Conservation (phyloP, 2,329 filamentous ascomycete genomes). For the Apiospora sp. region DNA sequence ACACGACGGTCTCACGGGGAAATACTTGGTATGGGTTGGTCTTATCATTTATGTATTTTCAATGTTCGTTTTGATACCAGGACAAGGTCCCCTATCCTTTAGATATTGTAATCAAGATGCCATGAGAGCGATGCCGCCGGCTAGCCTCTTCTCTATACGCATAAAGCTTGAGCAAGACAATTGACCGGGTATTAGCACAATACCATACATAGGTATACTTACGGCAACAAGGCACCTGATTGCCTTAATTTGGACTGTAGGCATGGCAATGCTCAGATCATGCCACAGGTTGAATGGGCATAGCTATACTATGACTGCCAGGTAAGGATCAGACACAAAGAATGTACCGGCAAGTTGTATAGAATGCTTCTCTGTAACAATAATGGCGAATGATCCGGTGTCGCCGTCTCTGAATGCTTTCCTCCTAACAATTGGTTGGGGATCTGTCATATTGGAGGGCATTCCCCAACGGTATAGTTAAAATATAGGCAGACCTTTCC, state of each 20-base stretch:
- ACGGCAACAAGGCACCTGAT: neutral
- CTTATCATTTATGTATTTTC: neutral
- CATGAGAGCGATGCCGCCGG: neutral
- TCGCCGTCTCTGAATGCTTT: neutral
- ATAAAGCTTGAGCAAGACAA: neutral
- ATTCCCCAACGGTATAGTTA: neutral
- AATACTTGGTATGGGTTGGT: neutral
- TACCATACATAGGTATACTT: neutral
- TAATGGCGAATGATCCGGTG: neutral
- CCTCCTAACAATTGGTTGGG: neutral
- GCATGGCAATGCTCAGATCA: neutral
- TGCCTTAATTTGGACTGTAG: neutral
- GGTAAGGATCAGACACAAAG: neutral
- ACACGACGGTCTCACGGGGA: neutral
- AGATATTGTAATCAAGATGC: neutral
- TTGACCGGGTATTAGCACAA: neutral
- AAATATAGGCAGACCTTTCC: neutral
- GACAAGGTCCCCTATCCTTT: neutral
- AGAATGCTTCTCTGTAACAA: neutral
- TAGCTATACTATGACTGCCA: neutral
- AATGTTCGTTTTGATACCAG: neutral
- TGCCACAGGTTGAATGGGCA: neutral
- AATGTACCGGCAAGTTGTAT: neutral
- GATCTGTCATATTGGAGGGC: neutral
- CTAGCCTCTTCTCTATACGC: neutral